Base-by-base conservation (phyloP, 2,329 filamentous ascomycete species). In the Nigrospora osmanthi region DNA sequence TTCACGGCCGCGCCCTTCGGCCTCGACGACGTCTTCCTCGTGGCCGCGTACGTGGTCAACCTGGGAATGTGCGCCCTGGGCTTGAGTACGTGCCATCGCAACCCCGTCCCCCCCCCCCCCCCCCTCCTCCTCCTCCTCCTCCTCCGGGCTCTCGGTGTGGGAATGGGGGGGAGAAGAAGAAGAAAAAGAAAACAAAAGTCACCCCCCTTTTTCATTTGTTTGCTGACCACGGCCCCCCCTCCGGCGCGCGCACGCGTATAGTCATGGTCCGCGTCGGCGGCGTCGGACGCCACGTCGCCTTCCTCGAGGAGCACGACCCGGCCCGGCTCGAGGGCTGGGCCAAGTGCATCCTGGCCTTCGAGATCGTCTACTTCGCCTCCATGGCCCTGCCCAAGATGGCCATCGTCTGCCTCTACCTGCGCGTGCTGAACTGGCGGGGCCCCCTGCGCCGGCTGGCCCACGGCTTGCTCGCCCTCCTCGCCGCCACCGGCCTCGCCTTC, bases 341-440 rank as follows among this genome's bases (percentile, higher is more conserved):
- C 23, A 52, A 56, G 30, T 49, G 49, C 38, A 43, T 58, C 12
- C 47, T 58, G 23, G 53, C 53, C 15, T 60, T 61, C 28, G 56
- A 60, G 44, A 44, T 58, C 31, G 36, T 55, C 39, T 61, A 61
- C 47, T 60, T 61, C 38, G 46, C 49, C 4, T 54, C 56, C 13
- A 52, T 59, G 2, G 50, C 54, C 4, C 42, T 61, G 15, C 57
- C 57, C 16, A 61, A 60, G 48, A 51, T 60, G 42, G 52, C 55
- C 19, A 60, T 61, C 36, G 48, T 62, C 6, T 57, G 48, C 34
- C 51, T 61, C 11, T 62, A 61, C 38, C 47, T 60, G n/a, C 58
- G 57, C 19, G 48, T 62, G 11, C 59, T 62, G 44, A 54, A 52
- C 41, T 59, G 56, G 52, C 52, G 41, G 14, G 53, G 54, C 3